Evolutionary conservation across 441 rosid genomes (phyloP).

Genomic region (Eruca vesicaria): DNA sequence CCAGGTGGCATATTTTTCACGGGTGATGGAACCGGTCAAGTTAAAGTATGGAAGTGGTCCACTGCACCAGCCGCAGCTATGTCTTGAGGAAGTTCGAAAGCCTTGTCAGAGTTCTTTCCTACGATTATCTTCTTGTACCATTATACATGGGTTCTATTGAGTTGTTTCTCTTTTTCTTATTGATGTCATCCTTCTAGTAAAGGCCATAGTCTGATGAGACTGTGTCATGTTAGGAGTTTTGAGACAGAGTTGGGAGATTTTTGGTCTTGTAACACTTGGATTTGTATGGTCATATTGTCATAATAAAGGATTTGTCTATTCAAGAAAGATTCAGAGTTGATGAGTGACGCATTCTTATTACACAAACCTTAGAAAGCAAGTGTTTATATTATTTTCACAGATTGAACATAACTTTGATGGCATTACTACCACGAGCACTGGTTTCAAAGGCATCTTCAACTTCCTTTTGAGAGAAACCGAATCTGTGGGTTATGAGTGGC

Average conservation of each 20-base stretch:
- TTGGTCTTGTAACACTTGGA: slow-evolving; percentile 23
- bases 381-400: slow-evolving; percentile 30
- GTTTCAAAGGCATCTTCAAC: slow-evolving; percentile 79
- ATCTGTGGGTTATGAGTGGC: slow-evolving; percentile 87
- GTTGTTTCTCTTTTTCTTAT: slow-evolving; percentile 5
- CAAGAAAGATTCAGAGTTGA: background rate
- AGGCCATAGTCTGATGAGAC: background rate
- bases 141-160: slow-evolving; percentile 14
- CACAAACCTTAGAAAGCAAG: background rate
- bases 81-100: slow-evolving; percentile 14
- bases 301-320: slow-evolving; percentile 12
- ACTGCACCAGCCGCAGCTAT: slow-evolving; percentile 41
- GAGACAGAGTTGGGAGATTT: slow-evolving; percentile 13
- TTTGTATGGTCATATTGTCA: slow-evolving; percentile 22
- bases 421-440: slow-evolving; percentile 79
- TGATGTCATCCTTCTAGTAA: background rate
- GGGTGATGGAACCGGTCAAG: slow-evolving; percentile 93
- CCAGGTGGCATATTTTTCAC: slow-evolving; percentile 88
- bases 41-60: slow-evolving; percentile 86
- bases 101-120: background rate
- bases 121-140: slow-evolving; percentile 26
- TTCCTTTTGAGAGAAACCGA: slow-evolving; percentile 80
- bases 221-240: slow-evolving; percentile 10
- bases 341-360: slow-evolving; percentile 7
- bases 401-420: slow-evolving; percentile 92